Base-by-base conservation (phyloP, 805 yeast genomes). In the Osmozyma mogii region DNA sequence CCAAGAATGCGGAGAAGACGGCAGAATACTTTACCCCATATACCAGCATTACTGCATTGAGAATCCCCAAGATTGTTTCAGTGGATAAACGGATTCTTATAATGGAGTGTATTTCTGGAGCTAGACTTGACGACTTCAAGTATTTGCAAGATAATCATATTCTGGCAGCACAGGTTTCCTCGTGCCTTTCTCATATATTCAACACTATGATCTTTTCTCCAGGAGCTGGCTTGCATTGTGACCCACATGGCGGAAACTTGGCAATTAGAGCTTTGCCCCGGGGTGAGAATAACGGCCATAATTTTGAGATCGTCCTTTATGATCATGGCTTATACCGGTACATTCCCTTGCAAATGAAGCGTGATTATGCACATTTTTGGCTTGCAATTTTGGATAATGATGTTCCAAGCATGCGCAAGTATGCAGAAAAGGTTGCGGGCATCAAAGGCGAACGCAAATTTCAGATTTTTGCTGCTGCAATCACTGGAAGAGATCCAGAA, bases 171-270 rank as follows among this genome's bases (percentile, higher is more conserved):
- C 82, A 83, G 38, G 94, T 92, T 6, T 78, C 94, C 2, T 60
- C 78, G 5, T 89, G 96, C 50, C 64, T 92, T 22, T 76, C 96
- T 0, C 95, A 89, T 44, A 78, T 85, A 17, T 92, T 92, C 64
- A 84, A 89, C 60, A 78, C 76, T 48, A 92, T 92, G 99, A 85
- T 92, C 23, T 92, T 92, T 61, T 80, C 94, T 2, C 94, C 96
- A 1, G 78, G 76, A 16, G 95, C 85, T 14, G 84, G 89, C 1
- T 72, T 92, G 24, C 99, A 92, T 52, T 92, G 98, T 59, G 99
- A 92, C 52, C 98, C 98, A 1, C 99, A 92, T 52, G 95, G 95
- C 8, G 99, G 99, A 0, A 92, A 92, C 47, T 61, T 92, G 35
- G 96, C 97, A 0, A 84, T 92, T 14, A 63, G 87, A 32, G 44